Percentiles rank a stretch among this genome's conserved stretches.
These are phyloP conservation scores for Tanacetum coccineum DNA, from an alignment of 129 eudicot species.

Conservation along the genomic window DNA sequence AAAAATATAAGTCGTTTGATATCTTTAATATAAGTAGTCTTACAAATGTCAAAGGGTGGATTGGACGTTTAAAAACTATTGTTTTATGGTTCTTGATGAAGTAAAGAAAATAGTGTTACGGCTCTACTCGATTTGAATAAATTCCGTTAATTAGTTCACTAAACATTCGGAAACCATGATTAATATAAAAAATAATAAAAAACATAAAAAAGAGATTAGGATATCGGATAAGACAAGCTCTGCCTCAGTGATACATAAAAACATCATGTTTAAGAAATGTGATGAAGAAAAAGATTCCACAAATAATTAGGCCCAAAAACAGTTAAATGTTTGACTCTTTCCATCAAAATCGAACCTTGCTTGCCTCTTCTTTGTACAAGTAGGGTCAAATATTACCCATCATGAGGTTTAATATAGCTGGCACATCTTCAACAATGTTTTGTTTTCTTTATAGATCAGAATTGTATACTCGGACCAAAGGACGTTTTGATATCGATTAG, in stretches of 20 bases:
- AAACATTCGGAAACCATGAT: too few relatives aligned
- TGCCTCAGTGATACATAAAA: not conserved
- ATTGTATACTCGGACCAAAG: not conserved
- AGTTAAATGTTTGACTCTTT: constrained; percentile 24
- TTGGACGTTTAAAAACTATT: too few relatives aligned
- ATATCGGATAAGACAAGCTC: too few relatives aligned
- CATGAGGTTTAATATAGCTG: constrained; percentile 23
- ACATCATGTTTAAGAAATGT: not conserved
- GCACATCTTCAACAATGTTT: constrained; percentile 18
- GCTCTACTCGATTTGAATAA: too few relatives aligned
- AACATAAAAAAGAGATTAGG: too few relatives aligned
- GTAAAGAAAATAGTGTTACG: too few relatives aligned
- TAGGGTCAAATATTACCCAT: constrained; percentile 28
- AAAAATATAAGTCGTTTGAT: too few relatives aligned
- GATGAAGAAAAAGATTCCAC: constrained; percentile 13
- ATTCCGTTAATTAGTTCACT: too few relatives aligned
- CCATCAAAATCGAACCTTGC: constrained; percentile 13
- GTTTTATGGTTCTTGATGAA: too few relatives aligned
- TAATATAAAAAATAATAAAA: too few relatives aligned
- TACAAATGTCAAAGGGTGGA: too few relatives aligned
- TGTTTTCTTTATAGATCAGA: constrained; percentile 6
- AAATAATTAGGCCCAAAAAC: constrained; percentile 22
- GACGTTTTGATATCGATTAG: constrained; percentile 13
- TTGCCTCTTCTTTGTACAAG: constrained; percentile 24
- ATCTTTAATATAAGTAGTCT: too few relatives aligned